Percentiles rank a stretch among this genome's conserved stretches.
phyloP scores from a whole-genome alignment of 345 rosid genomes.

The Moricandia arvensis region DNA sequence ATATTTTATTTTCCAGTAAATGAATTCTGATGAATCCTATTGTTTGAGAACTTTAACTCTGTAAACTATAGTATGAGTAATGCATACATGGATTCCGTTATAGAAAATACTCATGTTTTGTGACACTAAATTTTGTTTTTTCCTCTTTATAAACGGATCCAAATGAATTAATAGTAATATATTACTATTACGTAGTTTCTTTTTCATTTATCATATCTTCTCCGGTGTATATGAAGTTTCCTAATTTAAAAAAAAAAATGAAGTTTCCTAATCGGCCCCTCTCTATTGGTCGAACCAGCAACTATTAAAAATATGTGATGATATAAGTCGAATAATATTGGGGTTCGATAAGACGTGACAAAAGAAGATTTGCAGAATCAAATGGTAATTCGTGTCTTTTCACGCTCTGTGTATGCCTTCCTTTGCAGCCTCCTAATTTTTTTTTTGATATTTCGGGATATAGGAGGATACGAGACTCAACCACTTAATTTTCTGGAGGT shows the following conservation, averaged over 20 bases:
- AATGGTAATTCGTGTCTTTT: constrained; percentile 29
- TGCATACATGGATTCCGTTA: background rate
- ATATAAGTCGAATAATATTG: background rate
- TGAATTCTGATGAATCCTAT: background rate
- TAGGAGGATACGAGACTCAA: no score
- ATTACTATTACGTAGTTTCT: background rate
- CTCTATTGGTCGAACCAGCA: background rate
- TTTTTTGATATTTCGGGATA: no score
- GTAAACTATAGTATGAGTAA: background rate
- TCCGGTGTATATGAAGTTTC: background rate
- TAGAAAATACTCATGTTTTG: background rate
- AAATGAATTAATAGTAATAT: background rate
- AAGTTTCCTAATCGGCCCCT: background rate
- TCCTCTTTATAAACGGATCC: background rate
- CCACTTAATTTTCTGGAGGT: no score
- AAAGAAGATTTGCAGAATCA: constrained; percentile 31
- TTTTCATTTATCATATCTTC: background rate
- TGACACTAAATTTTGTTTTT: background rate
- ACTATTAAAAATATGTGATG: background rate
- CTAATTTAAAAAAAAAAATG: no score
- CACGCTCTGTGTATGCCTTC: constrained; percentile 25
- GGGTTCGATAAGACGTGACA: constrained; percentile 34
- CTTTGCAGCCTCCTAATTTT: constrained; percentile 34
- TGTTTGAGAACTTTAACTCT: background rate
- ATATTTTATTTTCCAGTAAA: background rate